Evolutionary conservation across 495 filamentous ascomycete species (phyloP).

Genomic region (Stereocaulon alpinum): DNA sequence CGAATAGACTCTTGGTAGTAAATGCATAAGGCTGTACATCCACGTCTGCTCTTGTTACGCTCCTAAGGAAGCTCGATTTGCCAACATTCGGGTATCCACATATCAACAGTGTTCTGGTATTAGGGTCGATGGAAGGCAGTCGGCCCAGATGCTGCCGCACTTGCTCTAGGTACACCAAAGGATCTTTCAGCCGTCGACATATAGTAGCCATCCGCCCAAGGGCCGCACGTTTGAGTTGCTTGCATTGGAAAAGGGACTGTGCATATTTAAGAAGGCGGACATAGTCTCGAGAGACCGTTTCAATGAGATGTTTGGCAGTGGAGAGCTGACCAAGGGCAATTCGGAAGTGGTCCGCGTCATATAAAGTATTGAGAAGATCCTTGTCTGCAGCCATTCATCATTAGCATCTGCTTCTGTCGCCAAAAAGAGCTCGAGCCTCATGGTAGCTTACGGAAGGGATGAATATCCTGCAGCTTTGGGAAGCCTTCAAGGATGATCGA

Average conservation of each 20-base stretch:
- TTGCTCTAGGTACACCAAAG: slow-evolving; percentile 91
- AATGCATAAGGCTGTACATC: slow-evolving; percentile 98
- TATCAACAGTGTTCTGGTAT: slow-evolving; percentile 86
- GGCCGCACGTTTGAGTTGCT: slow-evolving; percentile 80
- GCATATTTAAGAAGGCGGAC: slow-evolving; percentile 91
- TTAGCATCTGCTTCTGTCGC: neutral
- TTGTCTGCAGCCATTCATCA: slow-evolving; percentile 41
- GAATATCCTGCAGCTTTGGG: slow-evolving; percentile 86
- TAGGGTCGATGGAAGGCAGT: slow-evolving; percentile 95
- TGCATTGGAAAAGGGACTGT: slow-evolving; percentile 91
- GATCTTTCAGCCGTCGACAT: slow-evolving; percentile 83
- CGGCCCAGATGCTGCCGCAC: slow-evolving; percentile 95
- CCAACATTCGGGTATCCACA: slow-evolving; percentile 97
- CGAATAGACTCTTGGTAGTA: slow-evolving; percentile 95
- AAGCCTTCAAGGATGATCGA: slow-evolving; percentile 83
- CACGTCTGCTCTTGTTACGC: slow-evolving; percentile 88
- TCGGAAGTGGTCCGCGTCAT: slow-evolving; percentile 96
- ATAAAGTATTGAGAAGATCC: slow-evolving; percentile 71
- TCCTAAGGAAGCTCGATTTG: slow-evolving; percentile 89
- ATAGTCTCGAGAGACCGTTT: slow-evolving; percentile 90
- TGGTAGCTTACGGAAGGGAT: slow-evolving; percentile 59
- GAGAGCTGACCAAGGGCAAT: slow-evolving; percentile 94
- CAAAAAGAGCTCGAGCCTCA: slow-evolving; percentile 37
- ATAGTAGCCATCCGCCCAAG: slow-evolving; percentile 96
- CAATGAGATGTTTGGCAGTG: slow-evolving; percentile 91